phyloP scores from a whole-genome alignment of 2,329 filamentous ascomycete genomes.

The Hypoxylon sp. region DNA sequence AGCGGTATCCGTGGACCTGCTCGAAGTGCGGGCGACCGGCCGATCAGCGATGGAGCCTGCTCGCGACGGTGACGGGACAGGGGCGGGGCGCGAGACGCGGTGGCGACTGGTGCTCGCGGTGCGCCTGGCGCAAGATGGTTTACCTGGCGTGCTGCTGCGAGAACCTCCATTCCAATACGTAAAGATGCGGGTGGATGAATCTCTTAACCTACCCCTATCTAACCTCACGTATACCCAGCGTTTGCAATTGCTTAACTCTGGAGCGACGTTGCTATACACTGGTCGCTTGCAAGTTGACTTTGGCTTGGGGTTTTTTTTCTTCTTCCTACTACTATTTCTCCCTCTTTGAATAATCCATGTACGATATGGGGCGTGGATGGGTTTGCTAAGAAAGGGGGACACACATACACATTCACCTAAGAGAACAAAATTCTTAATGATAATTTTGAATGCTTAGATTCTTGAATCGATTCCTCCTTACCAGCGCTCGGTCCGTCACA shows the following conservation, averaged over 20 bases:
- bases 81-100: constrained; percentile 39
- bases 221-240: neutral
- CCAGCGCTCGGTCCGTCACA: neutral
- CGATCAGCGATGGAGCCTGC: constrained; percentile 44
- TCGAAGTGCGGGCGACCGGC: constrained; percentile 41
- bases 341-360: constrained; percentile 30
- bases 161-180: neutral
- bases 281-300: neutral
- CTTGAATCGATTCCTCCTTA: neutral
- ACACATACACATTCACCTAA: constrained; percentile 11
- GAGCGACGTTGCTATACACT: neutral
- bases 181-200: too few species aligned
- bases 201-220: neutral
- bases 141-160: constrained; percentile 41
- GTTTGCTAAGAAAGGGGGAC: constrained; percentile 2
- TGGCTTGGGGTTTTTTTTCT: constrained; percentile 6
- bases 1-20: constrained; percentile 26
- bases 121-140: constrained; percentile 43
- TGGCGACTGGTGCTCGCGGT: constrained; percentile 44
- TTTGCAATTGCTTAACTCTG: neutral
- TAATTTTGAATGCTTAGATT: constrained; percentile 4
- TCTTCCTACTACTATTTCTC: constrained; percentile 4
- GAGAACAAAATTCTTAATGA: constrained; percentile 21
- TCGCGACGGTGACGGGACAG: constrained; percentile 38
- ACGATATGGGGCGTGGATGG: neutral